Conservation (phyloP, 176 grass and related monocot genomes). For the Aegilops bicornis region DNA sequence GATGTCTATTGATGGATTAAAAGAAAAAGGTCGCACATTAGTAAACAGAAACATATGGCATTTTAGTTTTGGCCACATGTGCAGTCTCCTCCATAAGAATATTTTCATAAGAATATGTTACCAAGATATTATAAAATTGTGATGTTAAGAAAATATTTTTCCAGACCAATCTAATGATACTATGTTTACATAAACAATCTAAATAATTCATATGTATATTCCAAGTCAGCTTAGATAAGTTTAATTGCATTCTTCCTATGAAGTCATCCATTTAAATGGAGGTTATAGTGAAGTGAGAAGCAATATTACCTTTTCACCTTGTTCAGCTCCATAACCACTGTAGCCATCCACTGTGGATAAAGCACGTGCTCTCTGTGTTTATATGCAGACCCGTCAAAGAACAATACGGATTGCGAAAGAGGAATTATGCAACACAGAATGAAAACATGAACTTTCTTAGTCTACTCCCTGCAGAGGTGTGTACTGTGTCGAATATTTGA, state of each 20-base stretch:
- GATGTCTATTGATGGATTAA: background rate
- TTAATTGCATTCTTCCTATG: background rate
- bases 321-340: conserved; percentile 99
- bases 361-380: conserved; percentile 63
- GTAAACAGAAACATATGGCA: background rate
- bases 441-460: background rate
- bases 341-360: conserved; percentile 83
- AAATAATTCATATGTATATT: background rate
- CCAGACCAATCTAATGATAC: background rate
- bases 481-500: background rate
- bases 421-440: background rate
- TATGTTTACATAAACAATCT: background rate
- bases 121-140: background rate
- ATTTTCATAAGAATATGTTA: background rate
- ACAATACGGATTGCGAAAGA: background rate
- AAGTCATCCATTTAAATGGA: background rate
- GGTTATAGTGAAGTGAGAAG: background rate
- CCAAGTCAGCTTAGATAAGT: background rate
- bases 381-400: conserved; percentile 10
- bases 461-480: background rate
- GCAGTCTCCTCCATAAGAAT: background rate
- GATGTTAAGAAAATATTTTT: background rate
- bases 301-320: conserved; percentile 88
- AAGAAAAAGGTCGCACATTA: background rate
- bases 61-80: background rate